Base-by-base conservation (phyloP, 768 basidiomycete species). In the Lactarius quietus region DNA sequence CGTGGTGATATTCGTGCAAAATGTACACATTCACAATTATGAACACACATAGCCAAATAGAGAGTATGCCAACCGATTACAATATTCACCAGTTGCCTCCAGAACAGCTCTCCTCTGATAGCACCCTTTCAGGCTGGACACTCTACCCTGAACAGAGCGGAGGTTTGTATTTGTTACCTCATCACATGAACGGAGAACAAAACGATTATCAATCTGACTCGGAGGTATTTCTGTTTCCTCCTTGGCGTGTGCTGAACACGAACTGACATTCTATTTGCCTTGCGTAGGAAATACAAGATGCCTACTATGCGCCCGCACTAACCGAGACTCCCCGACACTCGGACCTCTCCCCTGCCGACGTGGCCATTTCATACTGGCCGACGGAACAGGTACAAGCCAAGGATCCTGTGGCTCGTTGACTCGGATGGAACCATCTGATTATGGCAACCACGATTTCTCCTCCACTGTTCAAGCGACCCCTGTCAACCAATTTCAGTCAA, bases 111-210 rank as follows among this genome's bases (percentile, higher is more conserved):
- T 33, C 48, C 15, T 43, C 56, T 7, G 29, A 57, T 33, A 53
- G 45, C 39, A n/a, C 26, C 26, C 48, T 17, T 12, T 23, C 45
- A 23, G 45, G 45, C 18, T 62, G 61, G 61, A 36, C 39, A 1
- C 14, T 45, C 29, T 66, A 58, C 29, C 38, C 61, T 6, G 48
- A 57, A 26, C 29, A 41, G 7, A n/a, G 6, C 23, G 65, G 35
- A 10, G 64, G 26, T 26, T 20, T 48, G 33, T 41, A 56, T 39
- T 39, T 17, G 4, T 18, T 57, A 18, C 15, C 39, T 41, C 60
- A 62, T 54, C 61, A 62, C 61, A 39, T 58, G 57, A 59, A 57
- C 38, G n/a, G 1, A 10, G 51, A 66, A 31, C 59, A 51, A 36
- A 51, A 36, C 43, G 15, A 3, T 39, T 57, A 62, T 58, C 60